Evolutionary conservation across 306 rosid species (phyloP), one percentile per base, ranked within the genome.

Genomic region (Lotus japonicus): DNA sequence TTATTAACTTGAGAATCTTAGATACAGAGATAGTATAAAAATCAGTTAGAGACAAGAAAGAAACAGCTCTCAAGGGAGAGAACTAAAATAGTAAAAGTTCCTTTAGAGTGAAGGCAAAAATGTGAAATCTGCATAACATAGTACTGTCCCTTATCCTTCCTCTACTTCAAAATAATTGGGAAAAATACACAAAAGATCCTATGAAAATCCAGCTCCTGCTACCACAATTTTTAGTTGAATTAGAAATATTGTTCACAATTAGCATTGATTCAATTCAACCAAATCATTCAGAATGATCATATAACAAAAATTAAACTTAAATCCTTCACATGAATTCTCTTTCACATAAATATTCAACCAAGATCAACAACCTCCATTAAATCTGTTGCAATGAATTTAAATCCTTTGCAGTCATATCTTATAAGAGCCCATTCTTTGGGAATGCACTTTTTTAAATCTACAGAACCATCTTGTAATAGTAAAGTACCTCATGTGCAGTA

Each of bases 401-500:
- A 52, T 53, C 36, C 53, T 48, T 39, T 42, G 66, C 36, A 52
- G 17, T 51, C 48, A 63, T 45, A 36, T 45, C 23, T 2, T 43
- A 53, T 36, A 54, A 38, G 28, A 38, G 67, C 42, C 50, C 67
- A 70, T 0, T 11, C 5, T 15, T 56, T 35, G 63, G 46, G 50
- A 54, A 64, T 56, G 26, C 58, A 65, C 42, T 64, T 11, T 49
- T 58, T 18, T 62, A 9, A 51, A 67, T 13, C 50, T 12, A 52
- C 72, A 42, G 52, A 45, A 70, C 4, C 49, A 66, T 55, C 4
- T 18, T 57, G 57, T 31, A 60, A 43, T 18, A 50, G 63, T 54
- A 51, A 73, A 60, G 56, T 81, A 92, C 96, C 96, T 90, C 96
- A 33, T 77, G 77, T 41, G 80, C 66, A 26, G 96, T 79, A 78